These are phyloP conservation scores for Corylus avellana DNA, from an alignment of 306 rosid genomes.

Conservation along the genomic window DNA sequence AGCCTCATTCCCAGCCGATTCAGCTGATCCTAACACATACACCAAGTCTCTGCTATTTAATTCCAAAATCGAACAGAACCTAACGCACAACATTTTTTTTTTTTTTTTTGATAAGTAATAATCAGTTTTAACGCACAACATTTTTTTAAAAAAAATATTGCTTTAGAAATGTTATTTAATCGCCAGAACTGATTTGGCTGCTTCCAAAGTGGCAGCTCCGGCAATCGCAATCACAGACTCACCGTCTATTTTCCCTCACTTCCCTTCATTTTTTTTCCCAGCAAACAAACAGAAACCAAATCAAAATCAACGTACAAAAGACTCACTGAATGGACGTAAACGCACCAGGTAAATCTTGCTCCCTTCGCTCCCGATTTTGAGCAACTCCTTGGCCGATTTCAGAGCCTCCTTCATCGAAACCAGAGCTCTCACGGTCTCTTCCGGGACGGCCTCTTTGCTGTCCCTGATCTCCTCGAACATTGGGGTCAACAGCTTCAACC, in stretches of 20 bases:
- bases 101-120: no score
- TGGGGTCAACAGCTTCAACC: constrained; percentile 85
- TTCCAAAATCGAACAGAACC: not conserved
- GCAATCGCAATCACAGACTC: not conserved
- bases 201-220: constrained; percentile 2
- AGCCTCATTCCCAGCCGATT: not conserved
- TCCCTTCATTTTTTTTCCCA: constrained; percentile 29
- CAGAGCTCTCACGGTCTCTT: constrained; percentile 54
- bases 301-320: not conserved
- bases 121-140: not conserved
- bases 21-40: not conserved
- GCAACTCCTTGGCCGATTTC: constrained; percentile 67
- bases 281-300: constrained; percentile 20
- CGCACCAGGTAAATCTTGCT: constrained; percentile 94
- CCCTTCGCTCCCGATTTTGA: constrained; percentile 77
- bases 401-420: constrained; percentile 61
- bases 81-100: not conserved
- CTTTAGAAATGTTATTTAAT: not conserved
- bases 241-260: constrained; percentile 2
- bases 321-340: constrained; percentile 22
- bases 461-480: constrained; percentile 94
- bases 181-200: not conserved
- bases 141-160: not conserved
- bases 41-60: not conserved
- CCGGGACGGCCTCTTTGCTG: constrained; percentile 41